phyloP scores from a whole-genome alignment of 768 basidiomycete genomes.

The Fistulinella prunicolor region DNA sequence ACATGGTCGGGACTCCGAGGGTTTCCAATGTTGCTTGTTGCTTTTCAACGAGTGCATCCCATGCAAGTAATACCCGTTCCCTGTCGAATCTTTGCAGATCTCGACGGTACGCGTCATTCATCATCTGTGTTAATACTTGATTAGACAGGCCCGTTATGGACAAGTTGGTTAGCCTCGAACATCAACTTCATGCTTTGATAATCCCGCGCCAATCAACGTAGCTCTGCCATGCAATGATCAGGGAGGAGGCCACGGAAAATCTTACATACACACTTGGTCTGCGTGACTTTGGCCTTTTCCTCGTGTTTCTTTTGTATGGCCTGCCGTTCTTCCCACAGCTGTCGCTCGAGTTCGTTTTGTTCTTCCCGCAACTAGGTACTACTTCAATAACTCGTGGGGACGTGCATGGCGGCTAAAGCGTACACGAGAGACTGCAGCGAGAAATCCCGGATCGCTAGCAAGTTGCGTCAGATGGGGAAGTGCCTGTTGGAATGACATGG shows the following conservation, averaged over 20 bases:
- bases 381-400: conserved; percentile 8
- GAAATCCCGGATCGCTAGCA: conserved; percentile 50
- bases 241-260: not conserved
- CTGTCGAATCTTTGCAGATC: conserved; percentile 67
- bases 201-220: conserved; percentile 55
- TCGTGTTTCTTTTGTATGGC: conserved; percentile 63
- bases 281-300: conserved; percentile 66
- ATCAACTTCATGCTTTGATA: conserved; percentile 64
- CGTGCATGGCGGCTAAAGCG: conserved; percentile 7
- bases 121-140: conserved; percentile 49
- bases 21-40: conserved; percentile 66
- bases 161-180: conserved; percentile 21
- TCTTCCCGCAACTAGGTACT: conserved; percentile 60
- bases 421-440: conserved; percentile 53
- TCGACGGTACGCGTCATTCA: conserved; percentile 59
- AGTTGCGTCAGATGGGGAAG: conserved; percentile 63
- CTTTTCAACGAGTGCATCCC: conserved; percentile 69
- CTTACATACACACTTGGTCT: conserved; percentile 52
- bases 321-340: conserved; percentile 65
- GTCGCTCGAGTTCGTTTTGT: conserved; percentile 65
- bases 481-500: conserved; percentile 65
- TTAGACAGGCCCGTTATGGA: conserved; percentile 9
- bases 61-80: conserved; percentile 68
- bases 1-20: conserved; percentile 71
- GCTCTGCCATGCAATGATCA: conserved; percentile 44